Evolutionary conservation across 805 yeast genomes (phyloP).

Genomic region (Candida namnaoensis): DNA sequence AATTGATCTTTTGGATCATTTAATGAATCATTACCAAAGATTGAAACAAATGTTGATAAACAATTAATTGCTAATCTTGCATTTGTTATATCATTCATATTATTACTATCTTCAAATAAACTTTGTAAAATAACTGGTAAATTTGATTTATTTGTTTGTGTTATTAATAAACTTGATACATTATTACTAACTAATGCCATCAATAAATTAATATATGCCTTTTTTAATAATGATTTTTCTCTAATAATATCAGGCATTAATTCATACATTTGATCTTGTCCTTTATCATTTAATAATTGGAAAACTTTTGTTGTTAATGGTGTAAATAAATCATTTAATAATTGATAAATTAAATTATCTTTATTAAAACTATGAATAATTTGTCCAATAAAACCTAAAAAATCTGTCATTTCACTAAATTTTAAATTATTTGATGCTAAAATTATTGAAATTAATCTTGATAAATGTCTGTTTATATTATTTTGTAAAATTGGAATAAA

Average conservation of each 20-base stretch:
- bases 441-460: conserved; percentile 63
- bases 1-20: conserved; percentile 49
- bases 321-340: conserved; percentile 62
- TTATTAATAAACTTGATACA: conserved; percentile 66
- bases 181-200: conserved; percentile 69
- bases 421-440: conserved; percentile 50
- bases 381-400: conserved; percentile 81
- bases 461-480: conserved; percentile 42
- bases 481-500: conserved; percentile 66
- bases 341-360: conserved; percentile 59
- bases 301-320: conserved; percentile 69
- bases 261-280: conserved; percentile 27
- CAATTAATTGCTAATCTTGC: conserved; percentile 66
- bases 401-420: conserved; percentile 64
- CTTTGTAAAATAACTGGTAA: conserved; percentile 56
- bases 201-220: conserved; percentile 60
- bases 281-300: conserved; percentile 34
- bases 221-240: conserved; percentile 59
- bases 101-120: conserved; percentile 57
- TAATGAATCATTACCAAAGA: conserved; percentile 64
- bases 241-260: conserved; percentile 51
- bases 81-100: conserved; percentile 51
- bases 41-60: conserved; percentile 50
- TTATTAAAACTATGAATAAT: conserved; percentile 68
- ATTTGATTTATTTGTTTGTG: conserved; percentile 52